phyloP scores from a whole-genome alignment of 2,329 filamentous ascomycete species.

The Fusarium floridanum region DNA sequence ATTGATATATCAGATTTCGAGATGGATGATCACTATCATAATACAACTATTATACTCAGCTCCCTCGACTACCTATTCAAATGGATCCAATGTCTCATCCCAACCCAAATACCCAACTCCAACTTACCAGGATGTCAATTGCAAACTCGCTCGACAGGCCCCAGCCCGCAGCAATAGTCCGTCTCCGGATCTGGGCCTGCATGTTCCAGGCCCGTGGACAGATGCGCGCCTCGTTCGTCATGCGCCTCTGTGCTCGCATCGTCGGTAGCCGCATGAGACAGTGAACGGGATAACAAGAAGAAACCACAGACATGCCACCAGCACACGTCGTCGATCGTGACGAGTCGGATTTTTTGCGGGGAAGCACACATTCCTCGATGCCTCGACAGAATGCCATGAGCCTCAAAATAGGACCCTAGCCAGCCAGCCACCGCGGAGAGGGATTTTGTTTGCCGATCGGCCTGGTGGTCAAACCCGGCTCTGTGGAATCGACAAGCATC shows the following conservation, averaged over 20 bases:
- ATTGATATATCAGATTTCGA: neutral
- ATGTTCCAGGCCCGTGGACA: slow-evolving; percentile 31
- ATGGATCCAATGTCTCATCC: neutral
- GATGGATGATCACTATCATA: neutral
- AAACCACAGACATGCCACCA: slow-evolving; percentile 14
- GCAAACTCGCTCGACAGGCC: slow-evolving; percentile 22
- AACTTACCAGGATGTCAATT: slow-evolving; percentile 16
- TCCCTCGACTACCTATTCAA: neutral
- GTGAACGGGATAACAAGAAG: neutral
- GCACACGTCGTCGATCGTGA: slow-evolving; percentile 21
- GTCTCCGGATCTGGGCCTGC: slow-evolving; percentile 28
- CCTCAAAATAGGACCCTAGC: slow-evolving; percentile 37
- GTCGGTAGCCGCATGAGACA: slow-evolving; percentile 34
- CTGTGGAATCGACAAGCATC: slow-evolving; percentile 36
- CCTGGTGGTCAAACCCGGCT: slow-evolving; percentile 25
- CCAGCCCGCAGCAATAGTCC: slow-evolving; percentile 27
- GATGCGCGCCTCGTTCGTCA: slow-evolving; percentile 36
- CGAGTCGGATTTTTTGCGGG: slow-evolving; percentile 23
- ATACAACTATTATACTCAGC: neutral
- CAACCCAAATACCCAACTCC: slow-evolving; percentile 3
- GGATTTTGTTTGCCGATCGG: slow-evolving; percentile 22
- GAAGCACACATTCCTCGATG: slow-evolving; percentile 29
- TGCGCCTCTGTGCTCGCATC: slow-evolving; percentile 32
- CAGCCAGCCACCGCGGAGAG: slow-evolving; percentile 19
- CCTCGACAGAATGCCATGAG: slow-evolving; percentile 17